phyloP scores from a whole-genome alignment of 768 basidiomycete genomes.

The Hortiboletus flavorubellus region DNA sequence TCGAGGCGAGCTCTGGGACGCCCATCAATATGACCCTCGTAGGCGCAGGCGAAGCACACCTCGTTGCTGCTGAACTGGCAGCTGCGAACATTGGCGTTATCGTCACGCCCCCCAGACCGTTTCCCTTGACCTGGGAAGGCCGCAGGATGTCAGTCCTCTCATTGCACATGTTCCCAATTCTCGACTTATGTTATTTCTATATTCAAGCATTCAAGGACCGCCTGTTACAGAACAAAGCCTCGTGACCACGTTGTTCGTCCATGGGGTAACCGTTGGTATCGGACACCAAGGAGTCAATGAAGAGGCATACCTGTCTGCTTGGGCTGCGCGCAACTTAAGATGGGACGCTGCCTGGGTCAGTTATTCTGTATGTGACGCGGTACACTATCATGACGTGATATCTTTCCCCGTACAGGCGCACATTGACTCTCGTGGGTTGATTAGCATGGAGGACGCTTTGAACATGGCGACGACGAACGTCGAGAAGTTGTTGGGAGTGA shows the following conservation, averaged over 20 bases:
- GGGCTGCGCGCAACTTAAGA: slow-evolving; percentile 82
- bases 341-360: slow-evolving; percentile 94
- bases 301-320: slow-evolving; percentile 72
- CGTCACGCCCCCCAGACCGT: slow-evolving; percentile 59
- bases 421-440: slow-evolving; percentile 38
- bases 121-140: slow-evolving; percentile 63
- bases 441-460: slow-evolving; percentile 38
- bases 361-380: slow-evolving; percentile 29
- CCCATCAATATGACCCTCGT: slow-evolving; percentile 47
- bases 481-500: slow-evolving; percentile 41
- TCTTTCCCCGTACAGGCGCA: slow-evolving; percentile 24
- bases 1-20: slow-evolving; percentile 36
- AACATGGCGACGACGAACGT: slow-evolving; percentile 42
- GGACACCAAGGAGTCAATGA: slow-evolving; percentile 42
- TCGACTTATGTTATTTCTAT: background rate
- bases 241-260: slow-evolving; percentile 53
- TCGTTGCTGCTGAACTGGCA: slow-evolving; percentile 45
- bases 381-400: background rate
- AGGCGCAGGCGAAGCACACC: slow-evolving; percentile 55
- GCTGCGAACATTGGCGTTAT: slow-evolving; percentile 67
- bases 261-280: slow-evolving; percentile 64
- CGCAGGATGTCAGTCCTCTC: slow-evolving; percentile 51
- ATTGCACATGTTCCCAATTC: background rate
- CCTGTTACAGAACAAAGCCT: slow-evolving; percentile 66
- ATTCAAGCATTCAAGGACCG: slow-evolving; percentile 58